These are phyloP conservation scores for Naganishia friedmannii DNA, from an alignment of 768 basidiomycete species.

Conservation along the genomic window DNA sequence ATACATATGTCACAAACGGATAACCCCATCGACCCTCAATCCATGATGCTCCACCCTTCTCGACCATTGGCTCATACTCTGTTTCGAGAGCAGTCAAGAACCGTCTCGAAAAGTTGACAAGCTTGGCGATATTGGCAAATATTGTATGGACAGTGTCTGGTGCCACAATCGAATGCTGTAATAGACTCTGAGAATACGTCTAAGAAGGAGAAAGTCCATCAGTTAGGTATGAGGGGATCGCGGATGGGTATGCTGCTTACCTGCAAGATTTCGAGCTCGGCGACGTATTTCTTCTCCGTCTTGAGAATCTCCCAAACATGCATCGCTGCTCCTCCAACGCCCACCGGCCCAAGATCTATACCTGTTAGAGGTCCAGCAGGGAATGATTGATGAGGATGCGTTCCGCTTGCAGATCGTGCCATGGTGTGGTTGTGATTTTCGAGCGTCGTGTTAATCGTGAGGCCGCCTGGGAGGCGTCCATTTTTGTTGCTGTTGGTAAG, in stretches of 20 bases:
- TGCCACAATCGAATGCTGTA: slow-evolving; percentile 78
- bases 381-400: slow-evolving; percentile 49
- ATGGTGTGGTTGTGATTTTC: slow-evolving; percentile 29
- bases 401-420: slow-evolving; percentile 22
- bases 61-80: slow-evolving; percentile 49
- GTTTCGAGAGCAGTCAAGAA: slow-evolving; percentile 51
- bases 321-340: slow-evolving; percentile 65
- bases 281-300: slow-evolving; percentile 93
- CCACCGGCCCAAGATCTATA: slow-evolving; percentile 38
- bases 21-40: slow-evolving; percentile 50
- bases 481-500: background rate
- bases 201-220: slow-evolving; percentile 46
- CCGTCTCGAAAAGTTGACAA: slow-evolving; percentile 72
- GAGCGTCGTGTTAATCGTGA: slow-evolving; percentile 31
- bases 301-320: slow-evolving; percentile 85
- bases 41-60: slow-evolving; percentile 48
- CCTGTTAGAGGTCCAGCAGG: slow-evolving; percentile 31
- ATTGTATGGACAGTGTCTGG: slow-evolving; percentile 93
- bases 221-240: background rate
- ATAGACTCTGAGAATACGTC: slow-evolving; percentile 84
- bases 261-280: slow-evolving; percentile 94
- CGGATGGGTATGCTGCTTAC: slow-evolving; percentile 52
- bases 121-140: slow-evolving; percentile 88
- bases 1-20: slow-evolving; percentile 42
- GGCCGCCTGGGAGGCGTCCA: background rate